These are phyloP conservation scores for Suillus clintonianus DNA, from an alignment of 768 basidiomycete genomes.

Conservation along the genomic window DNA sequence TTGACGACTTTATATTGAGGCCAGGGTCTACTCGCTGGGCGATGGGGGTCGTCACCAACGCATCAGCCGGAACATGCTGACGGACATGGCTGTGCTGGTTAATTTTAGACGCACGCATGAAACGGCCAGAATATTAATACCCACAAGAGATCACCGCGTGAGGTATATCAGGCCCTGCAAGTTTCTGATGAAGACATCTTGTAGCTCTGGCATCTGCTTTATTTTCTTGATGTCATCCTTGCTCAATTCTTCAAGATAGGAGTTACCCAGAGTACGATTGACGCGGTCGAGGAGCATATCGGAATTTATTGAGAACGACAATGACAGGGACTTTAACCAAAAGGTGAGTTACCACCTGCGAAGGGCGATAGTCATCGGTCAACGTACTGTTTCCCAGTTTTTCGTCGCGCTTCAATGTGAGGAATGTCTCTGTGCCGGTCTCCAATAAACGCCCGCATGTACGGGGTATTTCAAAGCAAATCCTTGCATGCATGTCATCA, in stretches of 20 bases:
- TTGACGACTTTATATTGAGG: not conserved
- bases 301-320: slow-evolving; percentile 9
- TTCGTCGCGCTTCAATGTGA: not conserved
- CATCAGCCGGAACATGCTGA: not conserved
- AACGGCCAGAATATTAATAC: not conserved
- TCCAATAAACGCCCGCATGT: not conserved
- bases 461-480: slow-evolving; percentile 4
- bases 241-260: not conserved
- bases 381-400: slow-evolving; percentile 3
- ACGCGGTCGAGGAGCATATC: not conserved
- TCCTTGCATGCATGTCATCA: not conserved
- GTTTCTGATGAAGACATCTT: slow-evolving; percentile 1
- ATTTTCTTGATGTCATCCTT: not conserved
- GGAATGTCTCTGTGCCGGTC: not conserved
- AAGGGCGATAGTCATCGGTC: not conserved
- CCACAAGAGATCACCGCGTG: not conserved
- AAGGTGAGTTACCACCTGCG: not conserved
- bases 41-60: not conserved
- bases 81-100: not conserved
- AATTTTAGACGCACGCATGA: not conserved
- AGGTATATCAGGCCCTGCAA: not conserved
- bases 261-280: not conserved
- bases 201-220: not conserved
- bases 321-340: slow-evolving; percentile 2
- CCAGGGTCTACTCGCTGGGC: slow-evolving; percentile 2